A percentile compares a stretch with the other conserved stretches of the same genome.
Evolutionary conservation across 345 rosid genomes (phyloP).

Genomic region (Mercurialis annua): DNA sequence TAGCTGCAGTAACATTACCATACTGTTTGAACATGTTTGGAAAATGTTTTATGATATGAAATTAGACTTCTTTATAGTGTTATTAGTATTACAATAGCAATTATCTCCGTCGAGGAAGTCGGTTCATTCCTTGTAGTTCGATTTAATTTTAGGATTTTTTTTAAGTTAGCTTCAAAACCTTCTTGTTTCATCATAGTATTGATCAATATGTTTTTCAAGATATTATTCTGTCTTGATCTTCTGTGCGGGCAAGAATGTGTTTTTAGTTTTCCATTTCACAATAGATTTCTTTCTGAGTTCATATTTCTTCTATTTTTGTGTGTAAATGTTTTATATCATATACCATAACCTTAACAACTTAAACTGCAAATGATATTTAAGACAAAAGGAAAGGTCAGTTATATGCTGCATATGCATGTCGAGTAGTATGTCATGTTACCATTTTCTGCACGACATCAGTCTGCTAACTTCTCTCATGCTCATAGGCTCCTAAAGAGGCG

Average conservation of each 20-base stretch:
- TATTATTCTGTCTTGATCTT: background rate
- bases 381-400: too few species aligned
- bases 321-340: background rate
- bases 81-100: too few species aligned
- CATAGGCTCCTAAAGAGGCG: slow-evolving; percentile 54
- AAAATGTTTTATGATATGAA: too few species aligned
- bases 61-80: too few species aligned
- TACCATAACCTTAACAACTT: too few species aligned
- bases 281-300: background rate
- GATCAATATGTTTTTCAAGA: background rate
- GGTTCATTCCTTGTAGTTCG: background rate
- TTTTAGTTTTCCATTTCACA: background rate
- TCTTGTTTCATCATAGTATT: background rate
- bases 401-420: too few species aligned
- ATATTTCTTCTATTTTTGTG: background rate
- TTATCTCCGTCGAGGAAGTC: too few species aligned
- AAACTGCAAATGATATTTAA: too few species aligned
- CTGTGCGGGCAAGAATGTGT: background rate
- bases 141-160: background rate
- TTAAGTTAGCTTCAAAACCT: background rate
- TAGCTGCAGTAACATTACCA: too few species aligned
- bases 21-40: too few species aligned
- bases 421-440: too few species aligned
- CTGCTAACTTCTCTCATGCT: slow-evolving; percentile 20
- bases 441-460: slow-evolving; percentile 18